phyloP scores from a whole-genome alignment of 129 eudicot genomes.

The Helianthus tuberosus region DNA sequence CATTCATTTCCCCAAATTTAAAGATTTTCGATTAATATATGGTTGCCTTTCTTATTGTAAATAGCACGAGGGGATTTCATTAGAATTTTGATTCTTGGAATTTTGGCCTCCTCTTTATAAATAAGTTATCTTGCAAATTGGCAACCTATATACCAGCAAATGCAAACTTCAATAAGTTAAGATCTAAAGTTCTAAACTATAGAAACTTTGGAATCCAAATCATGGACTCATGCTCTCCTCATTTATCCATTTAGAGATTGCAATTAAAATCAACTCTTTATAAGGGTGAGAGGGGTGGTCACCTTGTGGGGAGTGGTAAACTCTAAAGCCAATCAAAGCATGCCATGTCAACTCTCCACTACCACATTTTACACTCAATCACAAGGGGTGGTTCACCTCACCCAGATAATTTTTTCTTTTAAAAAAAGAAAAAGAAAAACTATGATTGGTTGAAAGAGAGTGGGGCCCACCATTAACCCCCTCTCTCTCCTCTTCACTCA shows the following conservation, averaged over 20 bases:
- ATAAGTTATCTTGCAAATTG: not conserved
- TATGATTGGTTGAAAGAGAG: too few relatives aligned
- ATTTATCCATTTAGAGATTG: not conserved
- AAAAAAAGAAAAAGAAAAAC: too few relatives aligned
- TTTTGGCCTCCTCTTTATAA: not conserved
- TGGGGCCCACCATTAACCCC: too few relatives aligned
- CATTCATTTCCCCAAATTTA: not conserved
- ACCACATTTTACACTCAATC: too few relatives aligned
- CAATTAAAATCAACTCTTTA: not conserved
- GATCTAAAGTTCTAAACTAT: constrained; percentile 1
- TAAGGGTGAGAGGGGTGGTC: not conserved
- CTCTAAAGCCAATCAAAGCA: too few relatives aligned
- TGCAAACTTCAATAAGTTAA: not conserved
- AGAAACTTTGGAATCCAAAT: constrained; percentile 1
- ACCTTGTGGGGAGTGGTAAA: too few relatives aligned
- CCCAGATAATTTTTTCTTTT: too few relatives aligned
- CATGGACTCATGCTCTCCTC: constrained; percentile 11
- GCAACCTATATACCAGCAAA: not conserved
- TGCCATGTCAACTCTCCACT: too few relatives aligned
- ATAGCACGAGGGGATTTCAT: not conserved
- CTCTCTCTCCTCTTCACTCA: too few relatives aligned
- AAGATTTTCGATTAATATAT: not conserved
- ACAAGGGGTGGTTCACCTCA: too few relatives aligned
- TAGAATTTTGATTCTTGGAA: not conserved
- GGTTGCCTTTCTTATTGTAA: not conserved